Conservation (phyloP, 116 monocot genomes). For the Zostera marina region DNA sequence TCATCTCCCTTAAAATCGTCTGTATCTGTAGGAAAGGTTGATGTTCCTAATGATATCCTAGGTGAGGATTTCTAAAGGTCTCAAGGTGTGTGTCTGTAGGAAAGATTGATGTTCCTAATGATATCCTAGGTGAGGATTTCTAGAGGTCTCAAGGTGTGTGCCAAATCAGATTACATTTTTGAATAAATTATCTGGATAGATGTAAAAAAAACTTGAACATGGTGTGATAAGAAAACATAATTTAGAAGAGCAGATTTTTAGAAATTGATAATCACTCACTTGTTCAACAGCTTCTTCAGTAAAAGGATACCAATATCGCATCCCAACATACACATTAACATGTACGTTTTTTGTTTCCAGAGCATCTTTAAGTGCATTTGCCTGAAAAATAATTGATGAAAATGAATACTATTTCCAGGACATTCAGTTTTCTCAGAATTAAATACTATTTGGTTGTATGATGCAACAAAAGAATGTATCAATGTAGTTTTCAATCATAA, state of each 20-base stretch:
- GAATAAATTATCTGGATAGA: too few species aligned
- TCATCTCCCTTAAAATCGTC: too few species aligned
- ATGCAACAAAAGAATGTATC: neutral
- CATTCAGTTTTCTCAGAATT: neutral
- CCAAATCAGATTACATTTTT: too few species aligned
- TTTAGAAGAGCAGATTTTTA: neutral
- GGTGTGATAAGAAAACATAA: neutral
- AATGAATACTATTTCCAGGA: neutral
- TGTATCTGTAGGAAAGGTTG: too few species aligned
- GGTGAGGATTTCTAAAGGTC: too few species aligned
- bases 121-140: too few species aligned
- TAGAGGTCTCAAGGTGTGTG: too few species aligned
- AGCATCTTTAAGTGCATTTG: slow-evolving; percentile 49
- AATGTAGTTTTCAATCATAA: too few species aligned
- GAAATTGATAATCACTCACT: slow-evolving; percentile 23
- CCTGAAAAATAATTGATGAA: slow-evolving; percentile 21
- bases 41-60: too few species aligned
- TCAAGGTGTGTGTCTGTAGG: too few species aligned
- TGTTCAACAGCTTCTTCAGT: slow-evolving; percentile 78
- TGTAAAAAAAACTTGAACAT: neutral
- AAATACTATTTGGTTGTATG: neutral
- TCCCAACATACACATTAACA: slow-evolving; percentile 70
- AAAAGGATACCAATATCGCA: slow-evolving; percentile 96
- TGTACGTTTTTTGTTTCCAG: slow-evolving; percentile 50
- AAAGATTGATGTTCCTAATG: too few species aligned